Base-by-base conservation (phyloP, 441 rosid species). In the Erysimum cheiri region DNA sequence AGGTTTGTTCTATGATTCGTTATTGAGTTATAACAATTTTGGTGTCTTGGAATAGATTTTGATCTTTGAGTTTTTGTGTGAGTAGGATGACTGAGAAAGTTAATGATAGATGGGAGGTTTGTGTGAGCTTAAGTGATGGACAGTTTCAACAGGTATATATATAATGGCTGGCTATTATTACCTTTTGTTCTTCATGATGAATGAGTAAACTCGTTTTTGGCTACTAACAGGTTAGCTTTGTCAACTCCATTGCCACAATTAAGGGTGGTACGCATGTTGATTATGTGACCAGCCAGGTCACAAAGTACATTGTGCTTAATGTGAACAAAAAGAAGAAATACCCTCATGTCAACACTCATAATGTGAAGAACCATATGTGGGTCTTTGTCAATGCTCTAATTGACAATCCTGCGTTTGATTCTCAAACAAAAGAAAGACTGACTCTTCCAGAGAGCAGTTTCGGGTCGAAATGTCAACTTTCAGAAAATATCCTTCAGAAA, bases 211-310 rank as follows among this genome's bases (percentile, higher is more conserved):
- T 31, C 40, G 70, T 24, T 26, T 56, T 69, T 28, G 35, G 56
- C 59, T 37, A 36, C 39, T 75, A 43, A 15, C 88, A 95, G 96
- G 98, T 92, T 73, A 95, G 99, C 85, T 95, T 92, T 76, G 99
- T 89, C 5, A 95, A 95, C 74, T 60, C 76, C 2, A 95, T 95
- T 39, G 89, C 99, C 11, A 95, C 99, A 11, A 87, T 89, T 80
- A 95, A 95, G 79, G 99, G 98, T 57, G 99, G 98, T 29, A 95
- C 99, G 14, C 99, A 92, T 78, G 99, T 92, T n/a, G 99, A 90
- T 68, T 90, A 85, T 53, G 85, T 95, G 14, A 84, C 96, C 29
- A 90, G 84, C 62, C 99, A 95, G 90, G 84, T 95, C 44, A 71
- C 97, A 36, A 92, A 85, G 78, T 79, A 92, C 78, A 82, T 92